Conservation (phyloP, 371 early-diverging fungal species). For the Mucor sp. region DNA sequence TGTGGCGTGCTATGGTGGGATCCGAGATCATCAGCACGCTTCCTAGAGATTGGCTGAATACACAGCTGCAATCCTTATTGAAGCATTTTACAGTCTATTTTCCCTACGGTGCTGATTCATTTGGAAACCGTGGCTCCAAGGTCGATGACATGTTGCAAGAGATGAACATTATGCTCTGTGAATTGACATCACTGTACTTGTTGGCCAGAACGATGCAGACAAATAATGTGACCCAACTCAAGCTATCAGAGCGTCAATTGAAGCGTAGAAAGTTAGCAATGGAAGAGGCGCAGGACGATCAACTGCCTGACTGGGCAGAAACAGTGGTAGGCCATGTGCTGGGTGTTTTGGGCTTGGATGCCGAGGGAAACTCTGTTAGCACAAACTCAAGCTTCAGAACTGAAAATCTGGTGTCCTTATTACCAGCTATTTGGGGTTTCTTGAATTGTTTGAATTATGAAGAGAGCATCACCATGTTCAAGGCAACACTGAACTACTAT, state of each 20-base stretch:
- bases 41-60: conserved; percentile 43
- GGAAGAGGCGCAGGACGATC: conserved; percentile 23
- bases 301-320: conserved; percentile 54
- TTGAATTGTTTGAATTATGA: conserved; percentile 54
- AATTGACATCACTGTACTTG: conserved; percentile 63
- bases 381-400: conserved; percentile 45
- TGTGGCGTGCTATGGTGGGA: conserved; percentile 67
- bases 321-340: conserved; percentile 58
- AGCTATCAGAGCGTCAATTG: conserved; percentile 18
- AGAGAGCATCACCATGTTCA: conserved; percentile 41
- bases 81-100: conserved; percentile 71
- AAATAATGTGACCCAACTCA: neutral
- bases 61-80: conserved; percentile 55
- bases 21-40: conserved; percentile 22
- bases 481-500: conserved; percentile 42
- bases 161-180: conserved; percentile 74
- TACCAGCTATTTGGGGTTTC: conserved; percentile 65
- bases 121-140: conserved; percentile 52
- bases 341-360: conserved; percentile 43
- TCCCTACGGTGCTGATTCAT: conserved; percentile 67
- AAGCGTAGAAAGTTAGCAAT: conserved; percentile 16
- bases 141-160: conserved; percentile 60
- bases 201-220: conserved; percentile 41
- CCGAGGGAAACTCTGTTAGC: conserved; percentile 19
- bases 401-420: conserved; percentile 50